phyloP scores from a whole-genome alignment of 805 yeast genomes.

The Cyberlindnera veronae region DNA sequence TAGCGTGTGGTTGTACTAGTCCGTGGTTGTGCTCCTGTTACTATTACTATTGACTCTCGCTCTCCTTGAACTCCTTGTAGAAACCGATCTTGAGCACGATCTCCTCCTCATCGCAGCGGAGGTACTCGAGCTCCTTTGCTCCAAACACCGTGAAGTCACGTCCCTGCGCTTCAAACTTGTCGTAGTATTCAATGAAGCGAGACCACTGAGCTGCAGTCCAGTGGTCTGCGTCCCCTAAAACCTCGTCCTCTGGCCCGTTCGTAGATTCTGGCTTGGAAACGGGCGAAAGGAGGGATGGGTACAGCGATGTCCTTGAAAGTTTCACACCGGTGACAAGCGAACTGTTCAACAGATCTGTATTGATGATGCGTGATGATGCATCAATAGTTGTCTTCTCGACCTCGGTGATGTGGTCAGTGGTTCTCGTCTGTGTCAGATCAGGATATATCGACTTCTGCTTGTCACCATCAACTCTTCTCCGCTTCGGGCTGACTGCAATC shows the following conservation, averaged over 20 bases:
- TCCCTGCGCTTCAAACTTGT: conserved; percentile 2
- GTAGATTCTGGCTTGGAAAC: too few species aligned
- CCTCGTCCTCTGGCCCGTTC: conserved; percentile 1
- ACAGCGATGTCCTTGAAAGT: background rate
- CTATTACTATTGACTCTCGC: background rate
- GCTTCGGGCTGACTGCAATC: background rate
- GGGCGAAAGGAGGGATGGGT: background rate
- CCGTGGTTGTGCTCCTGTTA: background rate
- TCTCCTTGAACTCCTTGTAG: conserved; percentile 6
- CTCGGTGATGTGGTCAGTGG: too few species aligned
- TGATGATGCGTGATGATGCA: too few species aligned
- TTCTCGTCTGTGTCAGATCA: too few species aligned
- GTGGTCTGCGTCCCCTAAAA: conserved; percentile 12
- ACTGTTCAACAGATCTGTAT: background rate
- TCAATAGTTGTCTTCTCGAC: too few species aligned
- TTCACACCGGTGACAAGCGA: background rate
- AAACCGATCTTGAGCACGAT: conserved; percentile 21
- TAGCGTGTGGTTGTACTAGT: too few species aligned
- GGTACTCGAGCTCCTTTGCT: conserved; percentile 6
- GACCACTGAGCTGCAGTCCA: conserved; percentile 22
- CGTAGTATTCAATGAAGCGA: conserved; percentile 13
- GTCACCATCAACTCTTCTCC: background rate
- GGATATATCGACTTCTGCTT: too few species aligned
- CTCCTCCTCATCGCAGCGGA: conserved; percentile 23
- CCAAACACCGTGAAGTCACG: conserved; percentile 18